phyloP scores from a whole-genome alignment of 257 asterid species.

The Solanum pimpinellifolium region DNA sequence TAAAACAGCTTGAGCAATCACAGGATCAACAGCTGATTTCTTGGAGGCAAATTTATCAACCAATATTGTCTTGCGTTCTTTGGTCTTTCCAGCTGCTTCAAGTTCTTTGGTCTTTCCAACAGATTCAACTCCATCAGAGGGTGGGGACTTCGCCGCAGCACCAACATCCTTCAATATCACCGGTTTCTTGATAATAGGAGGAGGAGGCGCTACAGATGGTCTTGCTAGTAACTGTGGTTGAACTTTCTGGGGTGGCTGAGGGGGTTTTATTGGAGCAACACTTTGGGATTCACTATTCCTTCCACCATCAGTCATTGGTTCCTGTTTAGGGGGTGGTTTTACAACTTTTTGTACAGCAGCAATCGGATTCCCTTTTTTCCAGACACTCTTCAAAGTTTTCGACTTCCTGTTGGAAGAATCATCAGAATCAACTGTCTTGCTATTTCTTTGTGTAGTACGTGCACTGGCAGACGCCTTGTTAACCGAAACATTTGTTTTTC shows the following conservation, averaged over 20 bases:
- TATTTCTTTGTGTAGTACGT: constrained; percentile 27
- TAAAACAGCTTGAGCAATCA: constrained; percentile 63
- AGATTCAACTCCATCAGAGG: constrained; percentile 29
- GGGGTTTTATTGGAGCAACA: constrained; percentile 31
- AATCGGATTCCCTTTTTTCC: constrained; percentile 97
- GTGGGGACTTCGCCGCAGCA: constrained; percentile 38
- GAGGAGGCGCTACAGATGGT: constrained; percentile 74
- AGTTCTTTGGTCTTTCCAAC: constrained; percentile 40
- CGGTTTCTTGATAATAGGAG: constrained; percentile 44
- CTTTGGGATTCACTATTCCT: constrained; percentile 25
- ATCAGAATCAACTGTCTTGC: constrained; percentile 29
- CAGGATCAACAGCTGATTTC: constrained; percentile 71
- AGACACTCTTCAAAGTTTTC: constrained; percentile 66
- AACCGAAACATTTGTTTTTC: constrained; percentile 29
- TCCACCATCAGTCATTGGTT: constrained; percentile 25
- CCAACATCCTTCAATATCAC: constrained; percentile 76
- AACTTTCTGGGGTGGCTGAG: constrained; percentile 46
- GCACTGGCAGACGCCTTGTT: constrained; percentile 31
- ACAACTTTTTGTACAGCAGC: constrained; percentile 48
- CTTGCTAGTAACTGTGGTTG: constrained; percentile 56
- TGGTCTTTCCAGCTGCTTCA: constrained; percentile 27
- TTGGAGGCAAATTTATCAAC: constrained; percentile 91
- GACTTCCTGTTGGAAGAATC: constrained; percentile 29
- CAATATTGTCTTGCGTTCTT: constrained; percentile 79
- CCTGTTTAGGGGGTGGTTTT: constrained; percentile 38